Percentiles rank a stretch among this genome's conserved stretches.
phyloP scores from a whole-genome alignment of 108 stramenopile genomes.

The Cyclotella distinguenda region DNA sequence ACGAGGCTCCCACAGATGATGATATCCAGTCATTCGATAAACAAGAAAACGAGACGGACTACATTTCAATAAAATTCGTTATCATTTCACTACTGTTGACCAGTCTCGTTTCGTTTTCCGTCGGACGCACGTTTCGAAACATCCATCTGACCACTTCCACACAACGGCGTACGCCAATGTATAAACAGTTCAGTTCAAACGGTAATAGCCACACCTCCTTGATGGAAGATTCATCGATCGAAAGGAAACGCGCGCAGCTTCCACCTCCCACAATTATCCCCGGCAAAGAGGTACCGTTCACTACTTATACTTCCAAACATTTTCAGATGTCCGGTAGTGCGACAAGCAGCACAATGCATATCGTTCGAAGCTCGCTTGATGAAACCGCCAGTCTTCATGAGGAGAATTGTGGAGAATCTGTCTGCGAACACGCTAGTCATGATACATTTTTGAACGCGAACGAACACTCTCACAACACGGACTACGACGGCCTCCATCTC shows the following conservation, averaged over 20 bases:
- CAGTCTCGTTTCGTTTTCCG: slow-evolving; percentile 46
- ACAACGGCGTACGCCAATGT: too few species aligned
- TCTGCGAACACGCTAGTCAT: neutral
- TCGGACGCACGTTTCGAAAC: slow-evolving; percentile 55
- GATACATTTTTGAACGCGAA: slow-evolving; percentile 15
- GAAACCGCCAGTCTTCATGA: too few species aligned
- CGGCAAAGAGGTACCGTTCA: slow-evolving; percentile 58
- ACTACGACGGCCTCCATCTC: slow-evolving; percentile 54
- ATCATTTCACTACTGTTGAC: slow-evolving; percentile 51
- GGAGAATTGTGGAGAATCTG: neutral
- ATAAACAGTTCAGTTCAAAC: too few species aligned
- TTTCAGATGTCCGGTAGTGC: slow-evolving; percentile 36
- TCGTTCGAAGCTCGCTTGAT: slow-evolving; percentile 22
- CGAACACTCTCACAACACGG: slow-evolving; percentile 29
- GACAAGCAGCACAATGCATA: slow-evolving; percentile 37
- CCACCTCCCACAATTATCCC: slow-evolving; percentile 39
- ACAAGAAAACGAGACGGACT: too few species aligned
- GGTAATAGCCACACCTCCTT: too few species aligned
- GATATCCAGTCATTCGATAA: too few species aligned
- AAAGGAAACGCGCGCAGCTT: slow-evolving; percentile 11
- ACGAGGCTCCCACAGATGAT: too few species aligned
- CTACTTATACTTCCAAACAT: slow-evolving; percentile 63
- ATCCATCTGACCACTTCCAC: too few species aligned
- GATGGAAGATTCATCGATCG: too few species aligned
- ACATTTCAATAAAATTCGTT: too few species aligned